Conservation (phyloP, 495 filamentous ascomycete genomes). For the Aspergillus biplanus region DNA sequence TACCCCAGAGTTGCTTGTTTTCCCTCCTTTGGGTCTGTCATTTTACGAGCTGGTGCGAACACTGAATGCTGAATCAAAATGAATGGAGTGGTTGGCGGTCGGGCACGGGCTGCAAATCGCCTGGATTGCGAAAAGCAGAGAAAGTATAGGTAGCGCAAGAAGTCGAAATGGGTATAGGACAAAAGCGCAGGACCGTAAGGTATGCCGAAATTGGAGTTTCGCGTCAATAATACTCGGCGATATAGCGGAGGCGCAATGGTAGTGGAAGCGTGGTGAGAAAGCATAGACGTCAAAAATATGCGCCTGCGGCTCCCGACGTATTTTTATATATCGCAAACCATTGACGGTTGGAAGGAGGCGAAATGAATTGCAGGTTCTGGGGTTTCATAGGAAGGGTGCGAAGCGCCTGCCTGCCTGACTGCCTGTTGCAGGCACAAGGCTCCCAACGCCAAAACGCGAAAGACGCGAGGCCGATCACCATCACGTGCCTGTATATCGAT, state of each 20-base stretch:
- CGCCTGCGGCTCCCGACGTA: conserved; percentile 17
- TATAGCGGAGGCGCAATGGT: conserved; percentile 26
- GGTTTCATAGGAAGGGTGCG: not conserved
- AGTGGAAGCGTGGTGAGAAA: conserved; percentile 25
- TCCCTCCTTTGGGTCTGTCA: conserved; percentile 45
- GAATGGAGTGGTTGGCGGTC: not conserved
- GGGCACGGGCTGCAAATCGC: not conserved
- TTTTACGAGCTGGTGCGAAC: conserved; percentile 19
- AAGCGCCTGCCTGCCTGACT: conserved; percentile 9
- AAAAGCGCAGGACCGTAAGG: not conserved
- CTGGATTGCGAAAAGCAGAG: not conserved
- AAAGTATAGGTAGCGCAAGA: not conserved
- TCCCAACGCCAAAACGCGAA: conserved; percentile 35
- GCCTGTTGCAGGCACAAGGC: conserved; percentile 18
- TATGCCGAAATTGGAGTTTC: conserved; percentile 19
- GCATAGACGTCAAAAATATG: conserved; percentile 36
- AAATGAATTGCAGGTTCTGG: not conserved
- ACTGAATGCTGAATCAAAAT: not conserved
- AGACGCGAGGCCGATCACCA: conserved; percentile 37
- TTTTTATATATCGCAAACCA: conserved; percentile 16
- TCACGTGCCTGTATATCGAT: conserved; percentile 36
- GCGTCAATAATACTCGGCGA: conserved; percentile 16
- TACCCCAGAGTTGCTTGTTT: conserved; percentile 96
- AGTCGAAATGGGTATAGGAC: not conserved
- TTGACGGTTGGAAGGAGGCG: not conserved